A percentile compares a stretch with the other conserved stretches of the same genome.
phyloP scores from a whole-genome alignment of 345 rosid genomes.

The Mallotus nudiflorus region DNA sequence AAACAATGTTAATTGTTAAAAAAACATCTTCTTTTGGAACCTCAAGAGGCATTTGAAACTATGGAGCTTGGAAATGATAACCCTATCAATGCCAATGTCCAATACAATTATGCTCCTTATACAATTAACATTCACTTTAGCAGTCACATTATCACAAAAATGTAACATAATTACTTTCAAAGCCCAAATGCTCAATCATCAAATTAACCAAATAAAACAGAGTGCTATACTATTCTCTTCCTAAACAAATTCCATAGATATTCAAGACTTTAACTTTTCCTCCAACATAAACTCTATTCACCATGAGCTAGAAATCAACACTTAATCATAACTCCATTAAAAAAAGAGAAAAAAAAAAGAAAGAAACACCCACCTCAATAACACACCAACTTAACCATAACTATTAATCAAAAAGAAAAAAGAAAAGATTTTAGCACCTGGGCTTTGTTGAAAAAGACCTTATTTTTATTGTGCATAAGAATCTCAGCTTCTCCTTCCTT shows the following conservation, averaged over 20 bases:
- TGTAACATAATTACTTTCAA: neutral
- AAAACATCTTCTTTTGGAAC: neutral
- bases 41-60: neutral
- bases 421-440: constrained; percentile 48
- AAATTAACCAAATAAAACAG: neutral
- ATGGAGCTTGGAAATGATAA: neutral
- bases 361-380: neutral
- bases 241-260: neutral
- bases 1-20: neutral
- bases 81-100: neutral
- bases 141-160: neutral
- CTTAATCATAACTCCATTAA: neutral
- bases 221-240: neutral
- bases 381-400: neutral
- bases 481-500: constrained; percentile 99
- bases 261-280: neutral
- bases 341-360: neutral
- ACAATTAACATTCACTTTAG: neutral
- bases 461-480: constrained; percentile 84
- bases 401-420: constrained; percentile 10
- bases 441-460: constrained; percentile 94
- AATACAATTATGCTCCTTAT: neutral
- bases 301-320: constrained; percentile 1
- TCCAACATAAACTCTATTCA: neutral
- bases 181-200: neutral